Evolutionary conservation across 768 basidiomycete genomes (phyloP), one percentile per base, ranked within the genome.

Genomic region (Boletus rex-veris): DNA sequence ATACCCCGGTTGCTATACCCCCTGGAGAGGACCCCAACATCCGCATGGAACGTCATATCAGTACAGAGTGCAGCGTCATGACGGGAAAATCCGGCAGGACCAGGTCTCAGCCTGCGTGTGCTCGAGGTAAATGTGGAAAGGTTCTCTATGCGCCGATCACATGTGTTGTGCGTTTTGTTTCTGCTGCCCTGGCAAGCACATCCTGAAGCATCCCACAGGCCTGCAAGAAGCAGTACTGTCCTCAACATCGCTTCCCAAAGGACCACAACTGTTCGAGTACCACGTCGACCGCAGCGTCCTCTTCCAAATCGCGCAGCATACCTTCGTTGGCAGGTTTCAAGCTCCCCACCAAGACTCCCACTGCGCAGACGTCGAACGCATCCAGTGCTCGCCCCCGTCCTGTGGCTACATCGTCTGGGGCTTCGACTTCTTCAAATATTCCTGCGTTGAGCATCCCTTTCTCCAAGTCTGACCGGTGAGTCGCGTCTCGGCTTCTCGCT

Each of bases 11-110:
- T 10, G 82, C 88, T 3, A 80, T 92, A 46, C 82, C 81, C n/a
- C 82, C 78, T 0, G 86, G 86, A 26, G 83, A 89, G 66, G 88
- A 93, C 62, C 88, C 90, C 11, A 93, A 93, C 60, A 70, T 82
- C 39, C 80, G 84, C 45, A 91, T 94, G 86, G 90, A 92, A 60
- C 71, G 74, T 0, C 91, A 93, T 66, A 79, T 94, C 58, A 73
- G 64, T 21, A 75, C 63, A 1, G 84, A 85, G 42, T 92, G 90
- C 61, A 77, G 79, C 12, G 83, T 83, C 35, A 82, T 85, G 74
- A 87, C 83, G 0, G 89, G 88, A 7, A 82, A 76, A 65, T 69
- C 77, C 18, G 77, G 74, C 52, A 75, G 70, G 58, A 55, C 70
- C 35, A 76, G 71, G 54, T 74, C 80, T 16, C 74, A 74, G 54